Evolutionary conservation across 2,329 filamentous ascomycete species (phyloP).

Genomic region (Microthyrium microscopicum): DNA sequence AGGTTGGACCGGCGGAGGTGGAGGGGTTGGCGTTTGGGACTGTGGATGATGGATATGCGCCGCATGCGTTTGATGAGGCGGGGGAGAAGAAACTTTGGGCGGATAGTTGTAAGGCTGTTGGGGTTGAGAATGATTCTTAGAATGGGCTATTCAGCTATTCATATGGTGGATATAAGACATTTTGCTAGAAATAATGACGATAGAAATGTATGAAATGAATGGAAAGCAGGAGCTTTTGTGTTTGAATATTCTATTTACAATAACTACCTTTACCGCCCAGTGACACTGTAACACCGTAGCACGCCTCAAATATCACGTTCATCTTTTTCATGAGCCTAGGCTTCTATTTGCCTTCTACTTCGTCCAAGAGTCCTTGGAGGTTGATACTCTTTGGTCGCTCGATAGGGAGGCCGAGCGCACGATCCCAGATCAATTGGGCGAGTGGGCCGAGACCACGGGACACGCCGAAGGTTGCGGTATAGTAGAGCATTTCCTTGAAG

Average conservation of each 20-base stretch:
- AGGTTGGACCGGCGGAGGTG: constrained; percentile 15
- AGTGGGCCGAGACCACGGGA: constrained; percentile 65
- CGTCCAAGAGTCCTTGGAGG: constrained; percentile 64
- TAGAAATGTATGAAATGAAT: too few relatives aligned
- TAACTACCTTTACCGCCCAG: too few relatives aligned
- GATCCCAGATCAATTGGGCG: constrained; percentile 91
- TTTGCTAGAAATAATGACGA: too few relatives aligned
- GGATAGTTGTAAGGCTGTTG: constrained; percentile 18
- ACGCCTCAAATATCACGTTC: too few relatives aligned
- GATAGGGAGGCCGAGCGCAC: constrained; percentile 83
- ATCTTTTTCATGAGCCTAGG: too few relatives aligned
- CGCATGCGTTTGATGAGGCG: constrained; percentile 22
- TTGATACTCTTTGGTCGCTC: constrained; percentile 98
- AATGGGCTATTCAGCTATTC: neutral
- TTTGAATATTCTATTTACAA: too few relatives aligned
- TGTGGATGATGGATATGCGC: constrained; percentile 16
- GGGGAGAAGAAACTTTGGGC: constrained; percentile 26
- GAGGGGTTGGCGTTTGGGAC: constrained; percentile 12
- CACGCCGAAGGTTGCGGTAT: constrained; percentile 58
- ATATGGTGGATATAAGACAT: too few relatives aligned
- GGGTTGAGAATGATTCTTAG: constrained; percentile 10
- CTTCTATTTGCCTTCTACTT: constrained; percentile 21
- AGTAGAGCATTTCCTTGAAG: constrained; percentile 94
- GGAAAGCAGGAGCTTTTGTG: too few relatives aligned
- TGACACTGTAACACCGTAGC: too few relatives aligned